phyloP scores from a whole-genome alignment of 1,284 basidiomycete genomes.

The Ganoderma multipileum region DNA sequence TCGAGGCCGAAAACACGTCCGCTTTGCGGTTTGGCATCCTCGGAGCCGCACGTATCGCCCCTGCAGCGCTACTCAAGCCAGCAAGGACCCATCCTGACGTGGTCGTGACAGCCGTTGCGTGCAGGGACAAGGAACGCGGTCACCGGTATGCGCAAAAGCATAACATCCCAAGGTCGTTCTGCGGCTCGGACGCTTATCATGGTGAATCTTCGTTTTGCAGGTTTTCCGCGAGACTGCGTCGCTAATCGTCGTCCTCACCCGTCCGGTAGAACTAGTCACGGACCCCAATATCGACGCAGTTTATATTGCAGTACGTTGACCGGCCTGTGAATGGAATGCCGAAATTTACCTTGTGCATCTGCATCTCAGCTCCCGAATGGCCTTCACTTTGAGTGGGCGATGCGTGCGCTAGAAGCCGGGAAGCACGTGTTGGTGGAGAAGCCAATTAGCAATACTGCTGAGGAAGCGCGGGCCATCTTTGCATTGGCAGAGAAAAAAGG shows the following conservation, averaged over 20 bases:
- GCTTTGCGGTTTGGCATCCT: constrained; percentile 64
- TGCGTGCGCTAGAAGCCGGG: constrained; percentile 72
- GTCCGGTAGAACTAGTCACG: constrained; percentile 57
- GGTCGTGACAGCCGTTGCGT: constrained; percentile 65
- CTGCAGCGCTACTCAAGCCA: constrained; percentile 60
- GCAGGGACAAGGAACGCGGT: constrained; percentile 60
- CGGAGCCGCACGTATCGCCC: constrained; percentile 72
- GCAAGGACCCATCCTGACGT: constrained; percentile 65
- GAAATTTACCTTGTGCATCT: background rate
- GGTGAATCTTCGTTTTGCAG: constrained; percentile 39
- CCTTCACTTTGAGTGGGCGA: constrained; percentile 81
- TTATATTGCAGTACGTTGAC: constrained; percentile 59
- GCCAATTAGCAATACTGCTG: constrained; percentile 64
- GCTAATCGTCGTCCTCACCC: background rate
- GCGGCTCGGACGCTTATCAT: constrained; percentile 59
- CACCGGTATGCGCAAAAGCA: constrained; percentile 62
- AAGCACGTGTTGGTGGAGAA: constrained; percentile 82
- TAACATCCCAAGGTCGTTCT: constrained; percentile 60
- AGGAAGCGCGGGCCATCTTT: constrained; percentile 56
- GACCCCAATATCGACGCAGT: constrained; percentile 66
- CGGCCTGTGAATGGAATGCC: background rate
- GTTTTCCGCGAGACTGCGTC: no score
- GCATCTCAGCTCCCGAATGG: constrained; percentile 64
- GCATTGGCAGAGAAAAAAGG: constrained; percentile 41
- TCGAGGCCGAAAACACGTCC: background rate